Percentiles rank a stretch among this genome's conserved stretches.
phyloP scores from a whole-genome alignment of 768 basidiomycete genomes.

The Cubamyces sp. region DNA sequence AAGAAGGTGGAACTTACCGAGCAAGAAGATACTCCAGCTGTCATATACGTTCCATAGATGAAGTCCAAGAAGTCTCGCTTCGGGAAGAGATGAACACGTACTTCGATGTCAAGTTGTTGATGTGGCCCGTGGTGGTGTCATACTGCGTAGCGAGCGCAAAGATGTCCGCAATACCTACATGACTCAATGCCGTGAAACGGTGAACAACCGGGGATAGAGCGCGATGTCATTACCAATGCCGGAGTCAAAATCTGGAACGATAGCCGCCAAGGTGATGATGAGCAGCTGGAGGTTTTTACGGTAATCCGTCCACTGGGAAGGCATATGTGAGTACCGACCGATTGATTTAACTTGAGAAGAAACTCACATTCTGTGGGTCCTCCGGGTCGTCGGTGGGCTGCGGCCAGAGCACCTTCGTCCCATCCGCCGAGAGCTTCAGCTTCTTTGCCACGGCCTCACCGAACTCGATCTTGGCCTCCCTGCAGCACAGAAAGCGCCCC shows the following conservation, averaged over 20 bases:
- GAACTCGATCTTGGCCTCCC: constrained; percentile 66
- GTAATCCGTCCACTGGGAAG: constrained; percentile 52
- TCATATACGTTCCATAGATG: neutral
- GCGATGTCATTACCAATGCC: constrained; percentile 51
- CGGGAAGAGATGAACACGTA: constrained; percentile 15
- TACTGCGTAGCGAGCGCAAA: constrained; percentile 62
- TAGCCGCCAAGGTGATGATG: constrained; percentile 64
- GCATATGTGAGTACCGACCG: constrained; percentile 11
- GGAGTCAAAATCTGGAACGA: constrained; percentile 70
- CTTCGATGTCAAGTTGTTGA: constrained; percentile 67
- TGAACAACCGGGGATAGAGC: no score
- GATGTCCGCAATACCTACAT: constrained; percentile 59
- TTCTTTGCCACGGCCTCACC: constrained; percentile 56
- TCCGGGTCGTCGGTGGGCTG: constrained; percentile 64
- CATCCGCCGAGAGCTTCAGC: constrained; percentile 61
- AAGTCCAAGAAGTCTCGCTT: neutral
- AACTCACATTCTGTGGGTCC: constrained; percentile 64
- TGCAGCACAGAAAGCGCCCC: constrained; percentile 27
- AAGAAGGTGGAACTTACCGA: constrained; percentile 42
- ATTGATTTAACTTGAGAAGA: neutral
- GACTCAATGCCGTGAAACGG: neutral
- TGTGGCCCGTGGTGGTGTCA: constrained; percentile 55
- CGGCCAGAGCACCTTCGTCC: constrained; percentile 68
- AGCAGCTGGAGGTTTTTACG: constrained; percentile 60
- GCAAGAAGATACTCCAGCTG: constrained; percentile 69